Conservation (phyloP, 352 stramenopile species). For the Pythium aristosporum region DNA sequence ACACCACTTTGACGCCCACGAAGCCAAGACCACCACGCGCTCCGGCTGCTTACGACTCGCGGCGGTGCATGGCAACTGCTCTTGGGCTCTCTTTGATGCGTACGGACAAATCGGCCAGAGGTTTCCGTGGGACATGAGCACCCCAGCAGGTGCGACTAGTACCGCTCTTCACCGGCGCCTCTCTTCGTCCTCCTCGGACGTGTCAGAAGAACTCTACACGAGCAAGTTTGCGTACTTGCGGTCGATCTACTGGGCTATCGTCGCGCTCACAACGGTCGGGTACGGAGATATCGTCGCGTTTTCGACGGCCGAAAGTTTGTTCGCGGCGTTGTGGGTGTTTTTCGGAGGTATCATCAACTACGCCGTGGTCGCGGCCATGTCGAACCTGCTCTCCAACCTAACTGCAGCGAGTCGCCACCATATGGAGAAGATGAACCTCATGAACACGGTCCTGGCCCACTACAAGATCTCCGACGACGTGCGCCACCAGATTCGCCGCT, state of each 20-base stretch:
- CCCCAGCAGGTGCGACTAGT: constrained; percentile 8
- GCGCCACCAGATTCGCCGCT: constrained; percentile 59
- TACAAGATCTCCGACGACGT: constrained; percentile 59
- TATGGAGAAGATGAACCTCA: constrained; percentile 65
- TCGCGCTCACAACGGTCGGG: constrained; percentile 70
- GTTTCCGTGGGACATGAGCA: constrained; percentile 27
- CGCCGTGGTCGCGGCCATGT: constrained; percentile 74
- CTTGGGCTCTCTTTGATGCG: constrained; percentile 67
- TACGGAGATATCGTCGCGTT: constrained; percentile 80
- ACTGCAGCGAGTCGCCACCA: constrained; percentile 56
- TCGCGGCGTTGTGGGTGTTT: constrained; percentile 66
- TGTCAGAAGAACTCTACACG: constrained; percentile 32
- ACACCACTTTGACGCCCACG: constrained; percentile 25
- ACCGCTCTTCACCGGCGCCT: constrained; percentile 1
- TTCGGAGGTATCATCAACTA: constrained; percentile 77
- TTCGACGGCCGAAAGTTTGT: constrained; percentile 65
- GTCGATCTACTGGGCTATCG: constrained; percentile 75
- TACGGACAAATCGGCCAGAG: constrained; percentile 59
- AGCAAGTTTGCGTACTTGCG: constrained; percentile 64
- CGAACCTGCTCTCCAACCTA: constrained; percentile 73
- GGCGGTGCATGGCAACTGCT: constrained; percentile 58
- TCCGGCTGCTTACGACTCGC: constrained; percentile 46
- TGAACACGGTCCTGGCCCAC: constrained; percentile 65
- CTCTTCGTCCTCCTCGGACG: not conserved
- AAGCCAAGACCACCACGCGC: constrained; percentile 32